Evolutionary conservation across 2,329 filamentous ascomycete genomes (phyloP).

Genomic region (Mycocentrospora acerina): DNA sequence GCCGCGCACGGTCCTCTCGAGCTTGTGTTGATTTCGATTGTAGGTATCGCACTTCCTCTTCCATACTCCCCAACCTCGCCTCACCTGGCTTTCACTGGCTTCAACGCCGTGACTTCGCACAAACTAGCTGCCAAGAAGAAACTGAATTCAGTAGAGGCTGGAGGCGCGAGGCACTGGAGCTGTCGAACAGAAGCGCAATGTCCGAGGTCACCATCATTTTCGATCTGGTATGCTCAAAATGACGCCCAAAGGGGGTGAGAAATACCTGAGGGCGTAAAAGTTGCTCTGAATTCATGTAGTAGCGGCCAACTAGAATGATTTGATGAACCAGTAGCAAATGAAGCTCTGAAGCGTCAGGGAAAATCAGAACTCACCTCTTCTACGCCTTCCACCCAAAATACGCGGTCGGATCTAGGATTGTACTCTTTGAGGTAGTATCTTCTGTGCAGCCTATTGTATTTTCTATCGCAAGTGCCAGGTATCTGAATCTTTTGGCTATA

Average conservation of each 20-base stretch:
- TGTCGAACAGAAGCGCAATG: not conserved
- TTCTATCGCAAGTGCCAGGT: conserved; percentile 1
- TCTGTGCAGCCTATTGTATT: not conserved
- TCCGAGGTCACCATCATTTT: conserved; percentile 17
- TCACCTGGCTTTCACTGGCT: too few species aligned
- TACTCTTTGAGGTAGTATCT: conserved; percentile 8
- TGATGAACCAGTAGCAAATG: too few species aligned
- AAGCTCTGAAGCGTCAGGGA: conserved; percentile 2
- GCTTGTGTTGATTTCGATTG: too few species aligned
- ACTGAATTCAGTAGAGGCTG: too few species aligned
- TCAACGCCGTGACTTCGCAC: too few species aligned
- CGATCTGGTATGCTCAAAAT: conserved; percentile 15
- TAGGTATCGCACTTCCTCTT: too few species aligned
- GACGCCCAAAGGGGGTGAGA: conserved; percentile 13
- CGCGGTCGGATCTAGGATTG: conserved; percentile 15
- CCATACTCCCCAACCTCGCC: too few species aligned
- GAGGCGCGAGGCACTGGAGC: too few species aligned
- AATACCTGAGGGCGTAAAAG: not conserved
- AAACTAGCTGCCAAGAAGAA: too few species aligned
- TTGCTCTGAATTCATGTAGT: too few species aligned
- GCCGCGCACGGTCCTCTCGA: too few species aligned
- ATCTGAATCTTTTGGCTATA: not conserved
- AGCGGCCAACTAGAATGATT: too few species aligned
- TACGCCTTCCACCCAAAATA: conserved; percentile 17
- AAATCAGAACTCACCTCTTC: conserved; percentile 12